Conservation (phyloP, 495 filamentous ascomycete species). For the Aspergillus avenaceus region DNA sequence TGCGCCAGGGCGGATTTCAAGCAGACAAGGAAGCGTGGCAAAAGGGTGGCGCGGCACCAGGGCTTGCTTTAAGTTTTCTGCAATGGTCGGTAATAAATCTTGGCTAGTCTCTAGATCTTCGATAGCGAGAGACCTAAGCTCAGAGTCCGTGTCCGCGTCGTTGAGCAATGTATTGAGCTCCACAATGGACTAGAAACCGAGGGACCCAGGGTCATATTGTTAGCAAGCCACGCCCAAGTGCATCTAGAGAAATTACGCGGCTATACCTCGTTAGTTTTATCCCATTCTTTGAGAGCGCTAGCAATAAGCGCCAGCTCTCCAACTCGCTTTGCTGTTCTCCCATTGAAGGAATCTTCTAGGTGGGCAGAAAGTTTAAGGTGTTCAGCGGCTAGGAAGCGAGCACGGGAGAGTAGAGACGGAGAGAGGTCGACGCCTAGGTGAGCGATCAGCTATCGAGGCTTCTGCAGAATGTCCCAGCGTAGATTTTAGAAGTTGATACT, state of each 20-base stretch:
- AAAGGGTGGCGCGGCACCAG: slow-evolving; percentile 90
- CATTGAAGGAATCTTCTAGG: slow-evolving; percentile 62
- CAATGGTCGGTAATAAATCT: slow-evolving; percentile 53
- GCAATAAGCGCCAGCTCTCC: slow-evolving; percentile 72
- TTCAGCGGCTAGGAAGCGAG: slow-evolving; percentile 60
- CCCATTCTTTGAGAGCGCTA: slow-evolving; percentile 64
- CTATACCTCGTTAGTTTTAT: slow-evolving; percentile 38
- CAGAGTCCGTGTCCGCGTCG: slow-evolving; percentile 57
- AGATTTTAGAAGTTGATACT: slow-evolving; percentile 8
- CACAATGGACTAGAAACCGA: slow-evolving; percentile 46
- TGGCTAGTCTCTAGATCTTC: slow-evolving; percentile 71
- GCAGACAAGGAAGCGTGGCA: slow-evolving; percentile 81
- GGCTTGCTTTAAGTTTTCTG: slow-evolving; percentile 61
- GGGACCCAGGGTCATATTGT: neutral
- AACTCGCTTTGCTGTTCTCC: slow-evolving; percentile 65
- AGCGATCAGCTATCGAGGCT: neutral
- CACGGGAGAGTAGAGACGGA: slow-evolving; percentile 58
- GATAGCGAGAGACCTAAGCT: slow-evolving; percentile 63
- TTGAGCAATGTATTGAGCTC: slow-evolving; percentile 56
- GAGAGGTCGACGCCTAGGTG: slow-evolving; percentile 41
- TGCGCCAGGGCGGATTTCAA: slow-evolving; percentile 92
- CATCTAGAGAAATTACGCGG: neutral
- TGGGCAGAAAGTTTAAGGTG: slow-evolving; percentile 59
- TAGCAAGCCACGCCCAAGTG: slow-evolving; percentile 5
- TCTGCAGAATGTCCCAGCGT: neutral